Evolutionary conservation across 2,329 filamentous ascomycete genomes (phyloP), one percentile per base, ranked within the genome.

Genomic region (Fusarium staphyleae): DNA sequence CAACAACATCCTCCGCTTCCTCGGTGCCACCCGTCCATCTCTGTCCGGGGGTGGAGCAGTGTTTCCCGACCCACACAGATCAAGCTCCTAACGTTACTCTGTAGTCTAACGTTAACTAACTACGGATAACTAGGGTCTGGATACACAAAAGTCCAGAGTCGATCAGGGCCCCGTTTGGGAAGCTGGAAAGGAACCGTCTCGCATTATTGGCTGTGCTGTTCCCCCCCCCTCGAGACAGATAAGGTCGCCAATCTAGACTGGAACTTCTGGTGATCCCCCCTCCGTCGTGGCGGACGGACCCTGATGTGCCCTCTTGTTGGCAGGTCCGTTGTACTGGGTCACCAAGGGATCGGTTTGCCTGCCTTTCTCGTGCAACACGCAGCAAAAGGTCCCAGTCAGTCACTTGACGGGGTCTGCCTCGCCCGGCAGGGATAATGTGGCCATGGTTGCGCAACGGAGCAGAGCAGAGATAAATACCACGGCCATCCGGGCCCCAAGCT

Each of bases 21-120:
- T 60, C 57, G 46, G 57, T 61, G 57, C 57, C 57, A 60, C 57
- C 57, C 57, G 57, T 48, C 55, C n/a, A n/a, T 26, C 18, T 41
- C 43, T 44, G 51, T 57, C 55, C 51, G 57, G 57, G 56, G 57
- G 57, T 61, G 57, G 57, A 60, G 33, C 43, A 16, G 33, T 41
- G 7, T 13, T 7, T 36, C 14, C 26, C 24, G 28, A 22, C 26
- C 32, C 18, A 15, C 43, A 24, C 46, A 52, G 47, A 57, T 56
- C n/a, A n/a, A n/a, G n/a, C n/a, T n/a, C n/a, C n/a, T n/a, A n/a
- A n/a, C n/a, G n/a, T n/a, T n/a, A n/a, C n/a, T n/a, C n/a, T n/a
- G n/a, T n/a, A n/a, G n/a, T n/a, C n/a, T n/a, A n/a, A n/a, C n/a
- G n/a, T n/a, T n/a, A n/a, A n/a, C n/a, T n/a, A n/a, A n/a, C n/a